Evolutionary conservation across 139 green algal genomes (phyloP), one percentile per base, ranked within the genome.

Genomic region (Astrephomene gubernaculifera): DNA sequence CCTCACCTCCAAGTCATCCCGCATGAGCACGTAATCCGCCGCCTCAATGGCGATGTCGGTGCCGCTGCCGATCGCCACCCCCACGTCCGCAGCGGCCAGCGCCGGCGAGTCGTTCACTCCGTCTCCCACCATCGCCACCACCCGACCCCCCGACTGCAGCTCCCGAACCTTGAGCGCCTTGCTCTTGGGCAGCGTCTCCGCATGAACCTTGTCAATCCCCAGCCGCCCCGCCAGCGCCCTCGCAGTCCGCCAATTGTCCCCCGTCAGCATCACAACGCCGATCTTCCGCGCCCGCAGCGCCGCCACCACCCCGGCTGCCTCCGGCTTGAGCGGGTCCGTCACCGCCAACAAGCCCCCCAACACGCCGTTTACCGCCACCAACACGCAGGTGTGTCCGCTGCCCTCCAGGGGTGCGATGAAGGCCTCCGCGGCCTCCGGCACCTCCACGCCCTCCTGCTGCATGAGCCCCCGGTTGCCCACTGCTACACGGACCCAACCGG

Each of bases 71-170:
- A 99, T 94, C 1, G 97, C 97, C 52, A 99, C 96, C 41, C 97
- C 97, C 17, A 99, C 93, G 86, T 99, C 97, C 6, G 97, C 96
- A 6, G 95, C 94, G 0, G 94, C 98, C 52, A 99, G 90, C 6
- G 97, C 97, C 19, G 98, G 98, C 1, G 94, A 94, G 91, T 99
- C 98, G 86, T 99, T 99, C 52, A 99, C 90, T 52, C 98, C 98
- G 85, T 99, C 98, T 7, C 98, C 98, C 52, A 99, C 96, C 96
- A 99, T 99, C 6, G 95, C 97, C 64, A 99, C 97, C 43, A 94
- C 83, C 14, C 88, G 61, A 33, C 82, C 84, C 6, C 60, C 43
- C 6, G 31, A 60, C 82, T 96, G 93, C 76, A 98, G 90, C 71
- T 92, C 79, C 63, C 86, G 71, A 39, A 94, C 92, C 71, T 90